Base-by-base conservation (phyloP, 495 filamentous ascomycete species). In the Durotheca rogersii region DNA sequence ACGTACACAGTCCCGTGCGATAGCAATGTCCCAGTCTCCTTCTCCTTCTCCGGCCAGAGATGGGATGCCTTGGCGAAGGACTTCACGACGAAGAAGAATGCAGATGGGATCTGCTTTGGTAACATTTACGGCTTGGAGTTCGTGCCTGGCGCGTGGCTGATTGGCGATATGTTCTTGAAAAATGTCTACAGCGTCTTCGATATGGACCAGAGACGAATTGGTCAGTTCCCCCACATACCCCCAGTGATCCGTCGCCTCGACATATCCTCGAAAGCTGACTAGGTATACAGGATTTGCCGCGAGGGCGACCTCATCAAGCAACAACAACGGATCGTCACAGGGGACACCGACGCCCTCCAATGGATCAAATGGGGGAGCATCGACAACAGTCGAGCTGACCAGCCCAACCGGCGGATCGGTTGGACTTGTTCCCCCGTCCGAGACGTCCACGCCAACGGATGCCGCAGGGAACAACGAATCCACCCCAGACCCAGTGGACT, bases 151-250 rank as follows among this genome's bases (percentile, higher is more conserved):
- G 74, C 64, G 4, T 93, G 90, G 89, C 73, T 95, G 20, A 64
- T 93, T 1, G 89, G 89, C 4, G 89, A 91, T 56, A 78, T 85
- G 3, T 94, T 94, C 56, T 66, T 95, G 47, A 95, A 94, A 71
- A 93, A 94, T 53, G 88, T 94, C n/a, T 93, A 93, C 68, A 71
- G 80, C 16, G 84, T 93, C 15, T 94, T 94, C 58, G 89, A 95
- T 64, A 79, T 77, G 29, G 88, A 81, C 20, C 58, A 78, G 45
- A 70, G 52, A 27, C 75, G 72, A 43, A 72, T 85, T 52, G 81
- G 78, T 73, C 60, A 61, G 72, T 67, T 11, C 18, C 29, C 2
- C 7, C 3, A 29, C n/a, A n/a, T n/a, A n/a, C n/a, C n/a, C n/a
- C n/a, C n/a, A n/a, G n/a, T n/a, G n/a, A n/a, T n/a, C n/a, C n/a